phyloP scores from a whole-genome alignment of 371 early-diverging fungal genomes.

The Chytridiales sp. region DNA sequence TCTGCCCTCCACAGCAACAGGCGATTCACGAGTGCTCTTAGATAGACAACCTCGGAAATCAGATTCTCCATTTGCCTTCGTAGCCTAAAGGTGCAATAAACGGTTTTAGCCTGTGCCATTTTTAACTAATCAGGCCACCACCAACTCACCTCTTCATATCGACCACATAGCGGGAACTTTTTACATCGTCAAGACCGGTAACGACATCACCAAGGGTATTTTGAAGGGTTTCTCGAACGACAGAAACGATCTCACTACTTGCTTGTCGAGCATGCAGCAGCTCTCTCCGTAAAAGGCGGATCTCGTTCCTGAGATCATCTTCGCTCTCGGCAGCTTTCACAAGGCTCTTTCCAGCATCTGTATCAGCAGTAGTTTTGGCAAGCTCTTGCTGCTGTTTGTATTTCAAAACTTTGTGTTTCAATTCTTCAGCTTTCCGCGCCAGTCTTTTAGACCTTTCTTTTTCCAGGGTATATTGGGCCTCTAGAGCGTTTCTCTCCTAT shows the following conservation, averaged over 20 bases:
- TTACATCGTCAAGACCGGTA: constrained; percentile 1
- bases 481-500: constrained; percentile 9
- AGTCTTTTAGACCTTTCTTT: constrained; percentile 25
- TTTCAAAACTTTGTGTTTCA: constrained; percentile 20
- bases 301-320: constrained; percentile 24
- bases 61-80: constrained; percentile 33
- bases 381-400: constrained; percentile 16
- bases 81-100: constrained; percentile 15
- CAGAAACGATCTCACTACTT: constrained; percentile 18
- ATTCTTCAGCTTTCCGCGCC: constrained; percentile 15
- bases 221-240: constrained; percentile 24
- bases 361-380: constrained; percentile 9
- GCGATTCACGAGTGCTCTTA: constrained; percentile 37
- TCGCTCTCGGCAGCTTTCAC: too few species aligned
- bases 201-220: constrained; percentile 25
- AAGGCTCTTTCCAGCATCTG: not conserved
- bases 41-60: constrained; percentile 38
- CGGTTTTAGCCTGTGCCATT: not conserved
- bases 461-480: constrained; percentile 20
- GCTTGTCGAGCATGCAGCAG: constrained; percentile 25
- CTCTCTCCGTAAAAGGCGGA: constrained; percentile 23
- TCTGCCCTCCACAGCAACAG: constrained; percentile 42
- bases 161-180: not conserved
- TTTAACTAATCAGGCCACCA: not conserved
- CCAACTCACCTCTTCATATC: constrained; percentile 8